Conservation (phyloP, 2,329 filamentous ascomycete species). For the Alternaria sp. region DNA sequence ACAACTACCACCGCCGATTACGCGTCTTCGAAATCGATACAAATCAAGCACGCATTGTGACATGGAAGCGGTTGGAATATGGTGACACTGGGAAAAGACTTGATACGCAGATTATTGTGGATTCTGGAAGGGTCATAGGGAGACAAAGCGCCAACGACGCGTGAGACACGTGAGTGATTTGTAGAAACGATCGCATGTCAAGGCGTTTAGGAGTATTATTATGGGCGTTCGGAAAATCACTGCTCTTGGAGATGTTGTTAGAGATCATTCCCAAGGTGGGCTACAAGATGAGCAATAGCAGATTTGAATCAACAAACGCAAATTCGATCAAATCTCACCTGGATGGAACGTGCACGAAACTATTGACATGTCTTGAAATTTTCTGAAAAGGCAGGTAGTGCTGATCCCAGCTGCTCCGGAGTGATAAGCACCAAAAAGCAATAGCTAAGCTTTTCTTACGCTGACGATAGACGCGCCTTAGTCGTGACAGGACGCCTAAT, state of each 20-base stretch:
- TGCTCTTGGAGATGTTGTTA: neutral
- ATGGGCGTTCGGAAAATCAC: neutral
- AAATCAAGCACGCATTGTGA: conserved; percentile 85
- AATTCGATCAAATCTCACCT: neutral
- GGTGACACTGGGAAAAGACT: conserved; percentile 61
- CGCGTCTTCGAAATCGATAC: conserved; percentile 93
- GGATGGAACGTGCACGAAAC: neutral
- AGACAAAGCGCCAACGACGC: conserved; percentile 17
- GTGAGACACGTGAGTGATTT: neutral
- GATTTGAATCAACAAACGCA: neutral
- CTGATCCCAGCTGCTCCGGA: neutral
- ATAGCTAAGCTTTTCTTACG: too few species aligned
- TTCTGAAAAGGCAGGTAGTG: neutral
- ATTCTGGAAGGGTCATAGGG: conserved; percentile 60
- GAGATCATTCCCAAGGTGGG: neutral
- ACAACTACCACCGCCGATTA: conserved; percentile 81
- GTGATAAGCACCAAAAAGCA: too few species aligned
- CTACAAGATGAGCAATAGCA: neutral
- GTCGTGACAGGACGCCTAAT: too few species aligned
- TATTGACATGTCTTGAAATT: neutral
- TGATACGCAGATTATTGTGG: conserved; percentile 69
- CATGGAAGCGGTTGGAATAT: conserved; percentile 88
- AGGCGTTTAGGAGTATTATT: neutral
- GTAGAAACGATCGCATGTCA: neutral
- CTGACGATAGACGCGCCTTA: too few species aligned